Evolutionary conservation across 768 basidiomycete species (phyloP).

Genomic region (Tulasnella sp.): DNA sequence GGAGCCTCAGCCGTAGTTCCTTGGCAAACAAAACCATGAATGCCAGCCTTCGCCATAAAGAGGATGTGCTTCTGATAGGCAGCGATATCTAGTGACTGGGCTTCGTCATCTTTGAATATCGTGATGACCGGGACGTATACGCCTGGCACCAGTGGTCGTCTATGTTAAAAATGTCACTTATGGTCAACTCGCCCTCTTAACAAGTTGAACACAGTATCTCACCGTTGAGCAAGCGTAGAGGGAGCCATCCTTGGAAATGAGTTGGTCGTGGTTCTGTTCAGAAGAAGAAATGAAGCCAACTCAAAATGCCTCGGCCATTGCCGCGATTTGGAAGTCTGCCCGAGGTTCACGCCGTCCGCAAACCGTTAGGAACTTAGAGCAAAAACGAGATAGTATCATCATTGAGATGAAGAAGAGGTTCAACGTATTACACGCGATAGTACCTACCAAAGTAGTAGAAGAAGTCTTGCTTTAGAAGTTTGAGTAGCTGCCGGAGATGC

Average conservation of each 20-base stretch:
- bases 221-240: background rate
- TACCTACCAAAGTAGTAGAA: too few relatives aligned
- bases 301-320: background rate
- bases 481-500: too few relatives aligned
- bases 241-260: background rate
- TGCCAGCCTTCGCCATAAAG: constrained; percentile 41
- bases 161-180: background rate
- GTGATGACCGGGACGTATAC: constrained; percentile 42
- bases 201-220: background rate
- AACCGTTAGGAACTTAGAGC: background rate
- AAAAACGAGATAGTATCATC: background rate
- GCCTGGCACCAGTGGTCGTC: constrained; percentile 31
- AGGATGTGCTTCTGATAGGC: constrained; percentile 45
- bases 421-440: too few relatives aligned
- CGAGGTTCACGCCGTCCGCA: background rate
- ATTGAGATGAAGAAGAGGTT: background rate
- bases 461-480: too few relatives aligned
- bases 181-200: background rate
- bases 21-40: constrained; percentile 42
- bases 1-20: constrained; percentile 44
- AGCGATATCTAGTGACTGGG: constrained; percentile 45
- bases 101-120: constrained; percentile 43
- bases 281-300: background rate
- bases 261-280: background rate
- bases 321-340: background rate